These are phyloP conservation scores for Lithohypha guttulata DNA, from an alignment of 2,329 filamentous ascomycete genomes.

Conservation along the genomic window DNA sequence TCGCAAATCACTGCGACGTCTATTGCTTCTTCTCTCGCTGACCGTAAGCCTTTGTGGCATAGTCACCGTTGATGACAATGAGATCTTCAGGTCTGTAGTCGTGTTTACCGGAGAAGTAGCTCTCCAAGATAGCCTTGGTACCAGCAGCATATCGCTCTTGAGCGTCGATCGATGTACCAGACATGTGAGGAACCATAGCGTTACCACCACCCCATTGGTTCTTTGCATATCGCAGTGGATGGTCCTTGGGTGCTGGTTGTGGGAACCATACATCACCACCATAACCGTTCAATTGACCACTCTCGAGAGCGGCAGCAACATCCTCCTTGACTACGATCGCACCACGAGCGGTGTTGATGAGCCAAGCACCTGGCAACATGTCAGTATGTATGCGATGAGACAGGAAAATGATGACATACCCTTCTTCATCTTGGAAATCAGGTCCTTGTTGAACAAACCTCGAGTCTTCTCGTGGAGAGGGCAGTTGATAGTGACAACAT, in stretches of 20 bases:
- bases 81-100: conserved; percentile 87
- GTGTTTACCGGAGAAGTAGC: conserved; percentile 75
- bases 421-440: conserved; percentile 98
- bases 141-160: conserved; percentile 85
- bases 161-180: conserved; percentile 93
- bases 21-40: conserved; percentile 42
- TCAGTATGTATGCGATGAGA: conserved; percentile 3
- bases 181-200: conserved; percentile 99
- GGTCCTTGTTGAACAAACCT: conserved; percentile 95
- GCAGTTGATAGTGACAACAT: conserved; percentile 99
- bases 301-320: conserved; percentile 84
- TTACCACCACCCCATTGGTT: conserved; percentile 95
- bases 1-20: too few species aligned
- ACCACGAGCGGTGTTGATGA: conserved; percentile 96
- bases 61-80: conserved; percentile 81
- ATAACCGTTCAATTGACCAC: conserved; percentile 56
- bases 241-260: conserved; percentile 87
- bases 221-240: conserved; percentile 83
- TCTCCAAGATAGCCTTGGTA: conserved; percentile 79
- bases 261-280: conserved; percentile 68
- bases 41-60: conserved; percentile 89
- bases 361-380: conserved; percentile 62
- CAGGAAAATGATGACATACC: conserved; percentile 40
- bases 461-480: conserved; percentile 96
- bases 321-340: conserved; percentile 99